Evolutionary conservation across 2,329 filamentous ascomycete species (phyloP).

Genomic region (Verticillium tricorpus): DNA sequence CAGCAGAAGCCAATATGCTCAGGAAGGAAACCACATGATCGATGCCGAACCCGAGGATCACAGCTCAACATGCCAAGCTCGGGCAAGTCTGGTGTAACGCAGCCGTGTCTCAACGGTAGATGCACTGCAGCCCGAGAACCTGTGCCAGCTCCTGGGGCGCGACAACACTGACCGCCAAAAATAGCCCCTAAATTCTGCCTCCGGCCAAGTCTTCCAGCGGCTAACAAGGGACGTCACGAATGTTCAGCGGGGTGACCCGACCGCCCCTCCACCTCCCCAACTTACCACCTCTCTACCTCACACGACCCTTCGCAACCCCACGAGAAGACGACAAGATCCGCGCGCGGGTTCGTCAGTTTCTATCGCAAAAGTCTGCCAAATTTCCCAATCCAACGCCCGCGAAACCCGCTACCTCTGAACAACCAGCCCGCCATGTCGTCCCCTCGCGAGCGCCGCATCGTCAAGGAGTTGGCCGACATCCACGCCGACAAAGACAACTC

Average conservation of each 20-base stretch:
- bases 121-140: neutral
- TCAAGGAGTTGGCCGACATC: slow-evolving; percentile 76
- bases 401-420: neutral
- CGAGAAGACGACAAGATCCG: neutral
- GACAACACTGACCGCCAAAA: neutral
- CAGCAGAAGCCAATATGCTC: too few relatives aligned
- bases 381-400: neutral
- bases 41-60: too few relatives aligned
- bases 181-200: neutral
- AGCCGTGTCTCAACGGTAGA: neutral
- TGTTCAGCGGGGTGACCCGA: neutral
- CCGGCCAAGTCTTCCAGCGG: neutral
- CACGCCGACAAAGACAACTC: slow-evolving; percentile 66
- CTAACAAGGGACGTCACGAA: neutral
- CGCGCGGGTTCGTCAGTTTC: too few relatives aligned
- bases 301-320: neutral
- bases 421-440: slow-evolving; percentile 35
- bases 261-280: neutral
- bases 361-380: neutral
- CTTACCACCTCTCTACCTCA: neutral
- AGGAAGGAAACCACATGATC: too few relatives aligned
- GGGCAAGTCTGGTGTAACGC: neutral
- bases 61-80: neutral
- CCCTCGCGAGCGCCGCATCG: slow-evolving; percentile 55
- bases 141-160: neutral